These are phyloP conservation scores for Colletotrichum eremochloae DNA, from an alignment of 2,329 filamentous ascomycete species.

Conservation along the genomic window DNA sequence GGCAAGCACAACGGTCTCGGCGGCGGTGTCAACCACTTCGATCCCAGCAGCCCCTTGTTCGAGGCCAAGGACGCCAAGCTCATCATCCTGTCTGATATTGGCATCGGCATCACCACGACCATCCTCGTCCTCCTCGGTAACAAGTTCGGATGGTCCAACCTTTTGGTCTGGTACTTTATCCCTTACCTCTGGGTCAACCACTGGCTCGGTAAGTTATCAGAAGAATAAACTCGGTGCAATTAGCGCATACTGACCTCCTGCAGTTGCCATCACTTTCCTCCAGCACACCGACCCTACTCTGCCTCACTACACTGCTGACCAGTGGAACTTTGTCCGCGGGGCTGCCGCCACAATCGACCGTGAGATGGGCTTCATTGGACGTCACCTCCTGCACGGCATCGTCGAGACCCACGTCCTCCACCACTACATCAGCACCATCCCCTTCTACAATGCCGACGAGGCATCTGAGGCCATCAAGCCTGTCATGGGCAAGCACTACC, in stretches of 20 bases:
- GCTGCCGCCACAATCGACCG: constrained; percentile 96
- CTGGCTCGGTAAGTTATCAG: constrained; percentile 85
- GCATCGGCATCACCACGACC: constrained; percentile 73
- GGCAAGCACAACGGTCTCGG: constrained; percentile 89
- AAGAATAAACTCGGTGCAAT: neutral
- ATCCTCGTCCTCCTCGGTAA: constrained; percentile 78
- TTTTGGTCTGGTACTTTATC: constrained; percentile 93
- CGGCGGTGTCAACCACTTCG: constrained; percentile 94
- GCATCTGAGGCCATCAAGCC: constrained; percentile 73
- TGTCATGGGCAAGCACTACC: constrained; percentile 97
- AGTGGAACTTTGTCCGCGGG: constrained; percentile 94
- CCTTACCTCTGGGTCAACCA: constrained; percentile 99
- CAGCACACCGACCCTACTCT: constrained; percentile 97
- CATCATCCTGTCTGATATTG: constrained; percentile 89
- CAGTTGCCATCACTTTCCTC: constrained; percentile 96
- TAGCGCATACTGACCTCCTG: constrained; percentile 6
- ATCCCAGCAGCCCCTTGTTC: constrained; percentile 88
- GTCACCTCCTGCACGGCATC: constrained; percentile 92
- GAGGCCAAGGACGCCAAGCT: constrained; percentile 91
- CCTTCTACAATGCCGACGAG: constrained; percentile 79
- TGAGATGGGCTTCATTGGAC: constrained; percentile 96
- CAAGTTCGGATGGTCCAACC: constrained; percentile 86
- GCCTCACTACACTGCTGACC: constrained; percentile 87
- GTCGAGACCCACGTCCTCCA: constrained; percentile 98
- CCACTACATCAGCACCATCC: constrained; percentile 96